Evolutionary conservation across 2,329 filamentous ascomycete species (phyloP).

Genomic region (Neonectria faginata): DNA sequence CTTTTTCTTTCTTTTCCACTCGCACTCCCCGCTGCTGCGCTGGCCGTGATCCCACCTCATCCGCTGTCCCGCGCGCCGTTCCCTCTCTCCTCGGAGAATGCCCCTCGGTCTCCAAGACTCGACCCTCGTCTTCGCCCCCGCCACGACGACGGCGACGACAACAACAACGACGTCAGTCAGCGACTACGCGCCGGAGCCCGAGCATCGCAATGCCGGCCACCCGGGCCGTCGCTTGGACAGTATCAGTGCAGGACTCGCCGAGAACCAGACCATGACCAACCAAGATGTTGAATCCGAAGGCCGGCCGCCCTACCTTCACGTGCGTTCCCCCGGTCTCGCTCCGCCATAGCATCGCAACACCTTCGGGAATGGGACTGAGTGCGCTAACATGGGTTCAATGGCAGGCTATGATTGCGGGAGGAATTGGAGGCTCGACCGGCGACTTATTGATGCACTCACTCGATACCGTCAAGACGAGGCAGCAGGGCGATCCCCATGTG

Average conservation of each 20-base stretch:
- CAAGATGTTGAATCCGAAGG: conserved; percentile 56
- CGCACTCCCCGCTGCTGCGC: conserved; percentile 3
- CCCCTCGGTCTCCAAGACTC: conserved; percentile 44
- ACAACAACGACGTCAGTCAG: conserved; percentile 23
- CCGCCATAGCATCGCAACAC: not conserved
- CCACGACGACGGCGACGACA: conserved; percentile 33
- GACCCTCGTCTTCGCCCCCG: conserved; percentile 39
- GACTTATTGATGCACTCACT: conserved; percentile 99
- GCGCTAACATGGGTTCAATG: conserved; percentile 37
- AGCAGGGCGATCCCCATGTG: conserved; percentile 94
- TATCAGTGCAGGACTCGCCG: conserved; percentile 41
- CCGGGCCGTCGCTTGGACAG: conserved; percentile 42
- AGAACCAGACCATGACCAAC: conserved; percentile 50
- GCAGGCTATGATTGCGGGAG: conserved; percentile 94
- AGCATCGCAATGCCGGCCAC: conserved; percentile 51
- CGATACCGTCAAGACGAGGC: conserved; percentile 97
- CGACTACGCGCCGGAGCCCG: conserved; percentile 39
- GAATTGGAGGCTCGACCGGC: conserved; percentile 89
- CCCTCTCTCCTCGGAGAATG: conserved; percentile 37
- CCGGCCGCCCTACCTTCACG: conserved; percentile 59
- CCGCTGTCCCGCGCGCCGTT: conserved; percentile 28
- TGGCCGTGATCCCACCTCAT: conserved; percentile 7
- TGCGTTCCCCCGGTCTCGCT: conserved; percentile 43
- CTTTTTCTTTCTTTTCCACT: not conserved
- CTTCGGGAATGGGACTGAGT: conserved; percentile 11